Percentiles rank a stretch among this genome's conserved stretches.
These are phyloP conservation scores for Phytophthora megakarya DNA, from an alignment of 352 stramenopile genomes.

Conservation along the genomic window DNA sequence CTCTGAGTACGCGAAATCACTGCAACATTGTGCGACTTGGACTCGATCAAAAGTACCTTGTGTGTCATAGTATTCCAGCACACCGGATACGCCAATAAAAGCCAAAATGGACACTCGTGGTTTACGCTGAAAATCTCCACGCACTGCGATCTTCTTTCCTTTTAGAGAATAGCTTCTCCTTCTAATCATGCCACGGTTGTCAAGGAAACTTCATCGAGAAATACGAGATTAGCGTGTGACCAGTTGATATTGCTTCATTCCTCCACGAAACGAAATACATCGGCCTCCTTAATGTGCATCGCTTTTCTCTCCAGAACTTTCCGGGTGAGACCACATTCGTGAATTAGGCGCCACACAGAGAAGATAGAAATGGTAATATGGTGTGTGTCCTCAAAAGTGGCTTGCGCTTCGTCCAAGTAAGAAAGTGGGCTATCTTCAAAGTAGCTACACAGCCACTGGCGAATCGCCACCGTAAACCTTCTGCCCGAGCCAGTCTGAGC, in stretches of 20 bases:
- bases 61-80: too few relatives aligned
- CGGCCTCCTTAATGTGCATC: not conserved
- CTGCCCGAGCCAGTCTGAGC: too few relatives aligned
- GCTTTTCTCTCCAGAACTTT: not conserved
- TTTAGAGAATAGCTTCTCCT: not conserved
- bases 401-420: not conserved
- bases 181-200: not conserved
- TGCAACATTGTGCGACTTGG: too few relatives aligned
- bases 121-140: too few relatives aligned
- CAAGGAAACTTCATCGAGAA: conserved; percentile 1
- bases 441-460: not conserved
- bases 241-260: not conserved
- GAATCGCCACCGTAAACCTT: not conserved
- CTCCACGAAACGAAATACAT: not conserved
- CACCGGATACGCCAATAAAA: too few relatives aligned
- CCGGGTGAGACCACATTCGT: not conserved
- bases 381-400: not conserved
- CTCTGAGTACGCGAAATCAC: too few relatives aligned
- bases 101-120: too few relatives aligned
- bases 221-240: not conserved
- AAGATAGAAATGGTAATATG: not conserved
- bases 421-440: not conserved
- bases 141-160: too few relatives aligned
- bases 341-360: not conserved
- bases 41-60: too few relatives aligned